Base-by-base conservation (phyloP, 768 basidiomycete genomes). In the Tephrocybe sp. region DNA sequence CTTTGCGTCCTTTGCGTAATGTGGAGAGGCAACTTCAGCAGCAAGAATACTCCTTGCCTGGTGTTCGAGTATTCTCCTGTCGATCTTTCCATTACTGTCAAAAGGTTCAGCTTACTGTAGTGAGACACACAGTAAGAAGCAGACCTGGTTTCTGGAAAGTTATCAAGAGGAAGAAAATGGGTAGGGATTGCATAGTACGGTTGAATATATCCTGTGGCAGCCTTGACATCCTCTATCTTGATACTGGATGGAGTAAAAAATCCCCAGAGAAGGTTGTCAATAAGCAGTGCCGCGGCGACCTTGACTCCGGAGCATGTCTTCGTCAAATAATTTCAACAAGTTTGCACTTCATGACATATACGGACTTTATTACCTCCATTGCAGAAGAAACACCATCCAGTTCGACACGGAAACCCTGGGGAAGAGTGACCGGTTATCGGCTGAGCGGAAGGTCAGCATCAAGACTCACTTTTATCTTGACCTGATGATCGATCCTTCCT, bases 171-270 rank as follows among this genome's bases (percentile, higher is more conserved):
- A 21, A 76, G 38, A 54, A 72, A 73, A 33, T 69, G 68, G 8
- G 73, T 69, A 9, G 81, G 80, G 9, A 82, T 75, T 6, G 80
- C 81, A 57, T 83, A 83, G 61, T 80, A 79, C 10, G 81, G 79
- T 56, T 79, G 78, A 5, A 78, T 64, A 54, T 76, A 71, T 16
- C 73, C 66, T 2, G 75, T 67, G 19, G 73, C 74, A 24, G 62
- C 63, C 47, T 63, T 67, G 22, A 80, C 75, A 18, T 64, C 66
- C 23, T 74, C 72, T 10, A 29, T 29, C 64, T 47, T 34, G 64
- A 58, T 5, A 69, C 64, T 19, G 51, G 58, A 8, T 2, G 80
- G 80, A 10, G 78, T 75, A 18, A 73, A 65, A 58, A 80, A 81
- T 15, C 80, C 81, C 78, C 79, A 81, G 9, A 83, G 69, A 49